These are phyloP conservation scores for Tricholoma saponaceum DNA, from an alignment of 768 basidiomycete genomes.

Conservation along the genomic window DNA sequence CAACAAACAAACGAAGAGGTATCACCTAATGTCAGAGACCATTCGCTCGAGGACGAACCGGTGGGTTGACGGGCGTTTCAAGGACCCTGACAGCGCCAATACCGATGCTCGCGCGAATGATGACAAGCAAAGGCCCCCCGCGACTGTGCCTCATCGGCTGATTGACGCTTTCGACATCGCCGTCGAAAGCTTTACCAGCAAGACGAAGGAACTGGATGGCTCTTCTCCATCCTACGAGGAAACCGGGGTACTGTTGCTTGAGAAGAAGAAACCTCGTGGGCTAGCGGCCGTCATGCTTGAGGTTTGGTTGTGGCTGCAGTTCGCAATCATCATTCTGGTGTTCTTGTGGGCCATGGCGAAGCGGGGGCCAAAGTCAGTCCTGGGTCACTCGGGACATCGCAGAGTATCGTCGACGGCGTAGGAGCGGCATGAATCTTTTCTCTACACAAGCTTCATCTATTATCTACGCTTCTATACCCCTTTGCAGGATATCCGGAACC, in stretches of 20 bases:
- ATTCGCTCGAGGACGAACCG: constrained; percentile 54
- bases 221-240: constrained; percentile 3
- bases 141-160: constrained; percentile 36
- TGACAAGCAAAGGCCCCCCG: constrained; percentile 10
- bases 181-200: constrained; percentile 34
- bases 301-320: constrained; percentile 84
- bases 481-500: background rate
- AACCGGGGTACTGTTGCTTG: constrained; percentile 6
- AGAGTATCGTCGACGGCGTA: constrained; percentile 13
- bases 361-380: constrained; percentile 67
- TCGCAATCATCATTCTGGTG: constrained; percentile 65
- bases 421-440: constrained; percentile 1
- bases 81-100: constrained; percentile 17
- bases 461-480: background rate
- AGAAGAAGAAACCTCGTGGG: constrained; percentile 18
- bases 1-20: constrained; percentile 25
- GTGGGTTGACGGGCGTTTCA: constrained; percentile 57
- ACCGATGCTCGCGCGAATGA: constrained; percentile 1
- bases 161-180: constrained; percentile 41
- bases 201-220: background rate
- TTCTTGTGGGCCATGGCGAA: constrained; percentile 81
- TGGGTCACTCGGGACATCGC: constrained; percentile 39
- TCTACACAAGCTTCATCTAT: constrained; percentile 1
- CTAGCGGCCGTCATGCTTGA: constrained; percentile 54
- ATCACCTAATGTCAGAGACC: constrained; percentile 43